Conservation (phyloP, 1,139 yeast genomes). For the Saccharomycopsis crataegensis region DNA sequence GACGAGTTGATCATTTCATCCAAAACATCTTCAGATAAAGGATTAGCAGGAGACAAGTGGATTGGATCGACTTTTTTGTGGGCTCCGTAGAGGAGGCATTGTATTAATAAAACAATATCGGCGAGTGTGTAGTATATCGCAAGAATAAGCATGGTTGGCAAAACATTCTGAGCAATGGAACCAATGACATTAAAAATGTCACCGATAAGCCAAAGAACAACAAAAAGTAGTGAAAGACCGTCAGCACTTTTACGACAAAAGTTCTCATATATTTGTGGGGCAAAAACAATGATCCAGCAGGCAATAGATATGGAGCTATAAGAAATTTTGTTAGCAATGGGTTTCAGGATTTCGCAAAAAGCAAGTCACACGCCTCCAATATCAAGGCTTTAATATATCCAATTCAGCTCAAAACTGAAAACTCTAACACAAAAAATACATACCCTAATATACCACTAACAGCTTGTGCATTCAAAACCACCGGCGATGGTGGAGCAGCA, state of each 20-base stretch:
- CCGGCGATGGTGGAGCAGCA: conserved; percentile 58
- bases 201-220: conserved; percentile 81
- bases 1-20: conserved; percentile 39
- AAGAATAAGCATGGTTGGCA: conserved; percentile 86
- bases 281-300: conserved; percentile 96
- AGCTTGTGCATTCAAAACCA: conserved; percentile 64
- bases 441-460: conserved; percentile 79
- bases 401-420: background rate
- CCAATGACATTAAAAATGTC: conserved; percentile 90
- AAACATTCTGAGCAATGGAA: conserved; percentile 76
- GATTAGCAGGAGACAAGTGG: conserved; percentile 86
- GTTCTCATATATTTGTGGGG: conserved; percentile 93
- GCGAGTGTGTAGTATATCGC: conserved; percentile 91
- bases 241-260: conserved; percentile 77
- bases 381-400: background rate
- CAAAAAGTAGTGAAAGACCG: conserved; percentile 76
- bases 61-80: conserved; percentile 57
- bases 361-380: too few species aligned
- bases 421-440: background rate
- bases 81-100: conserved; percentile 60
- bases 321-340: conserved; percentile 6
- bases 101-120: conserved; percentile 73
- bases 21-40: conserved; percentile 61
- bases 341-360: background rate
- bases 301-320: conserved; percentile 74